Percentiles rank a stretch among this genome's conserved stretches.
Conservation (phyloP, 2,329 filamentous ascomycete species). For the Ceratocystis papillata region DNA sequence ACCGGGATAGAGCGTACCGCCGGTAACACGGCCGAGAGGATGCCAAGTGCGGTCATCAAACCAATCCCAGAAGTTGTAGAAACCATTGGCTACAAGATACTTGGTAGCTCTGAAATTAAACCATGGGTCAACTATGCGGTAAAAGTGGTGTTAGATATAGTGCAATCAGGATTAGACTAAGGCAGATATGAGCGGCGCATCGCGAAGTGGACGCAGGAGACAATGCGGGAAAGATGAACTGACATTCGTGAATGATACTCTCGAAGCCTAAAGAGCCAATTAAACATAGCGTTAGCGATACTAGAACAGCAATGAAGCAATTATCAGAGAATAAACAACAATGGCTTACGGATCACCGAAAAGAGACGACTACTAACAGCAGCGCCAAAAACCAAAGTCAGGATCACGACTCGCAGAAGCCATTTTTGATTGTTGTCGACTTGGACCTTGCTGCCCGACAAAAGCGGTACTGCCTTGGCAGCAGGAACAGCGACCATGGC, state of each 20-base stretch:
- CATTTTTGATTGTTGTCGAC: constrained; percentile 26
- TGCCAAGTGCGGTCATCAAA: constrained; percentile 99
- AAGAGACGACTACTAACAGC: constrained; percentile 90
- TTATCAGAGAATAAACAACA: constrained; percentile 20
- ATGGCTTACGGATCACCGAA: constrained; percentile 82
- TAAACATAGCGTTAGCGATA: constrained; percentile 30
- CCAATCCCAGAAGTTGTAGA: constrained; percentile 99
- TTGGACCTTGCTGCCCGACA: constrained; percentile 30
- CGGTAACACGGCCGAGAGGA: constrained; percentile 92
- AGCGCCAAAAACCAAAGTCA: constrained; percentile 80
- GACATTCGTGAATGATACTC: constrained; percentile 99
- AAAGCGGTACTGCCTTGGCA: constrained; percentile 21
- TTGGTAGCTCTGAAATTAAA: constrained; percentile 99
- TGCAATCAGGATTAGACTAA: constrained; percentile 26
- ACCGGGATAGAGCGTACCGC: constrained; percentile 95
- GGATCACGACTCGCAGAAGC: constrained; percentile 78
- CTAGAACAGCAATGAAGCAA: neutral
- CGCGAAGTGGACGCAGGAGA: neutral
- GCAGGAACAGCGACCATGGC: constrained; percentile 16
- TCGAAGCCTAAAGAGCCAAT: constrained; percentile 60
- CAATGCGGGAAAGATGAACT: constrained; percentile 35
- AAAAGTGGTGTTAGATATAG: constrained; percentile 9
- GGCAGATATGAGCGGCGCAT: constrained; percentile 23
- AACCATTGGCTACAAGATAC: constrained; percentile 91
- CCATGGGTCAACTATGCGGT: constrained; percentile 80